These are phyloP conservation scores for Camelina laxa DNA, from an alignment of 345 rosid species.

Conservation along the genomic window DNA sequence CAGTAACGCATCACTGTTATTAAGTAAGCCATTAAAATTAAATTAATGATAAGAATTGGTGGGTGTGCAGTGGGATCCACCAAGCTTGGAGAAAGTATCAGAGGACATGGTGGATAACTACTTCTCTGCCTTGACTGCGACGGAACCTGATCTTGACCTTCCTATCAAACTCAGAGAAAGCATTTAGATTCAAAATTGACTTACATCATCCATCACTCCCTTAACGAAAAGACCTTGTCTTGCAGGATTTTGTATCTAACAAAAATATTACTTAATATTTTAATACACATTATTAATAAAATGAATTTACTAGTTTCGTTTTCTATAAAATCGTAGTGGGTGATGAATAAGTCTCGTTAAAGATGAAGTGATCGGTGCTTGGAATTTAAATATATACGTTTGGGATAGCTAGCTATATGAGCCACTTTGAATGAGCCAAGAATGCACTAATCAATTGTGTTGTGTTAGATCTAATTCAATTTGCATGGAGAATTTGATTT, in stretches of 20 bases:
- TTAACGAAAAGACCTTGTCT: background rate
- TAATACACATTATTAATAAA: background rate
- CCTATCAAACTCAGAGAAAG: constrained; percentile 49
- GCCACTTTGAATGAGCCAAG: too few species aligned
- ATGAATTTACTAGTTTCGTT: background rate
- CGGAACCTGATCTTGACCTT: constrained; percentile 46
- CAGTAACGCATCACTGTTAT: background rate
- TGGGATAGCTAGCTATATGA: too few species aligned
- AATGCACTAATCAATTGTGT: too few species aligned
- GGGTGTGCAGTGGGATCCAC: constrained; percentile 48
- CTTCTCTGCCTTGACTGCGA: constrained; percentile 35
- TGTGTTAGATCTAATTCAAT: too few species aligned
- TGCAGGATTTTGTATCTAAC: background rate
- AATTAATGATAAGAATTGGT: background rate
- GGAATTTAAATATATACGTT: too few species aligned
- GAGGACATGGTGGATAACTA: constrained; percentile 47
- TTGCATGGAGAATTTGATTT: too few species aligned
- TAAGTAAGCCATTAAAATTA: background rate
- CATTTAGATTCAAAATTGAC: constrained; percentile 33
- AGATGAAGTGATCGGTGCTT: too few species aligned
- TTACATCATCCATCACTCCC: constrained; percentile 9
- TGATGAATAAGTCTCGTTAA: too few species aligned
- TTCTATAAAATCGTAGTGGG: too few species aligned
- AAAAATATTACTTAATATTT: background rate
- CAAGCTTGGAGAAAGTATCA: constrained; percentile 46